phyloP scores from a whole-genome alignment of 768 basidiomycete species.

The Suillus ampliporus region DNA sequence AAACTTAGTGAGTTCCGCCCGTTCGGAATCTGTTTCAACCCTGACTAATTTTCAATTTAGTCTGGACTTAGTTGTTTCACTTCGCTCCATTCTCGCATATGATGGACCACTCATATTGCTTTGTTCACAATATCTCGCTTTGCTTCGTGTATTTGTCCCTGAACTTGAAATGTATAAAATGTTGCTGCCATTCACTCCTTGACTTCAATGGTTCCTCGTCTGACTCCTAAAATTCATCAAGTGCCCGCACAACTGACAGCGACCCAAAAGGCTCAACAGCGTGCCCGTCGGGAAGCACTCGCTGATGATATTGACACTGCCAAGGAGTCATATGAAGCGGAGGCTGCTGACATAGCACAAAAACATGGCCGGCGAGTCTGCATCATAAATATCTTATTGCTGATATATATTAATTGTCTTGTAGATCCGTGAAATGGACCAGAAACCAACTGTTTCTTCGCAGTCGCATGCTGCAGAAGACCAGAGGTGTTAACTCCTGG shows the following conservation, averaged over 20 bases:
- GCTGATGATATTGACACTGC: not conserved
- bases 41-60: not conserved
- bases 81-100: not conserved
- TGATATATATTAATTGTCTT: not conserved
- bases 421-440: conserved; percentile 5
- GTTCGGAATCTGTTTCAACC: not conserved
- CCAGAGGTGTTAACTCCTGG: conserved; percentile 2
- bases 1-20: not conserved
- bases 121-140: no score
- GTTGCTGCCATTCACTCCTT: no score
- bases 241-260: not conserved
- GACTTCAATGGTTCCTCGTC: not conserved
- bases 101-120: no score
- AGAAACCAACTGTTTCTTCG: conserved; percentile 5
- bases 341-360: not conserved
- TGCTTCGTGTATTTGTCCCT: no score
- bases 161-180: no score
- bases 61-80: not conserved
- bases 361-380: not conserved
- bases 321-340: not conserved
- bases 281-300: not conserved
- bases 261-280: conserved; percentile 3
- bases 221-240: not conserved
- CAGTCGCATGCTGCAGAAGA: not conserved
- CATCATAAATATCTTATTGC: not conserved